Conservation (phyloP, 140 eudicot genomes). For the Anethum foeniculum region DNA sequence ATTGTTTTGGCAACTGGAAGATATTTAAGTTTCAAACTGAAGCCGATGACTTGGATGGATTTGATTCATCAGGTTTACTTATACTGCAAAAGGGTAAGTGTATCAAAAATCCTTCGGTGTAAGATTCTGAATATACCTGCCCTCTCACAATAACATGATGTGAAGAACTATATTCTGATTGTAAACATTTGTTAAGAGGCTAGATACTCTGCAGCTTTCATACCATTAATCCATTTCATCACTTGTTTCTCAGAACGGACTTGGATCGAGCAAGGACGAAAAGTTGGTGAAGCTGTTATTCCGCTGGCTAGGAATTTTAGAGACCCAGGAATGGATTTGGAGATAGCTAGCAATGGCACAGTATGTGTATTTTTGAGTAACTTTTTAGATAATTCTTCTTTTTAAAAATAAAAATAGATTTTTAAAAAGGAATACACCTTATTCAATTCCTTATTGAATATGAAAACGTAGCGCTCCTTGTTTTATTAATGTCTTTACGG, state of each 20-base stretch:
- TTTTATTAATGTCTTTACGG: not conserved
- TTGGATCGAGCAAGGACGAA: slow-evolving; percentile 91
- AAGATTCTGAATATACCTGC: not conserved
- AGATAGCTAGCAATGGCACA: slow-evolving; percentile 31
- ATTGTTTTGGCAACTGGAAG: slow-evolving; percentile 61
- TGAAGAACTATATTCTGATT: not conserved
- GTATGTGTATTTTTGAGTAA: slow-evolving; percentile 30
- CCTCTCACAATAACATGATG: not conserved
- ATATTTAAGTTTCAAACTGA: slow-evolving; percentile 47
- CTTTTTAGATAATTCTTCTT: not conserved
- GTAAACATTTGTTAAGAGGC: not conserved
- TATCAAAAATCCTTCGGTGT: not conserved
- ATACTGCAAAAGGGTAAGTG: slow-evolving; percentile 59
- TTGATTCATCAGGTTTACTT: slow-evolving; percentile 75
- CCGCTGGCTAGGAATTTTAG: slow-evolving; percentile 65
- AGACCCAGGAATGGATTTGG: slow-evolving; percentile 40
- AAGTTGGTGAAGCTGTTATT: slow-evolving; percentile 72
- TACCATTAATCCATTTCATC: not conserved
- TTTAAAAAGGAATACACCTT: not conserved
- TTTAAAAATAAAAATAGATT: not conserved
- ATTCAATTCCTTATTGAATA: not conserved
- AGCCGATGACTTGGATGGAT: slow-evolving; percentile 69
- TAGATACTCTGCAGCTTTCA: slow-evolving; percentile 5
- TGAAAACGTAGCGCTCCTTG: not conserved
- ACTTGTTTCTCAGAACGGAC: slow-evolving; percentile 46